Percentiles rank a stretch among this genome's conserved stretches.
These are phyloP conservation scores for Cairneyella variabilis DNA, from an alignment of 495 filamentous ascomycete species.

Conservation along the genomic window DNA sequence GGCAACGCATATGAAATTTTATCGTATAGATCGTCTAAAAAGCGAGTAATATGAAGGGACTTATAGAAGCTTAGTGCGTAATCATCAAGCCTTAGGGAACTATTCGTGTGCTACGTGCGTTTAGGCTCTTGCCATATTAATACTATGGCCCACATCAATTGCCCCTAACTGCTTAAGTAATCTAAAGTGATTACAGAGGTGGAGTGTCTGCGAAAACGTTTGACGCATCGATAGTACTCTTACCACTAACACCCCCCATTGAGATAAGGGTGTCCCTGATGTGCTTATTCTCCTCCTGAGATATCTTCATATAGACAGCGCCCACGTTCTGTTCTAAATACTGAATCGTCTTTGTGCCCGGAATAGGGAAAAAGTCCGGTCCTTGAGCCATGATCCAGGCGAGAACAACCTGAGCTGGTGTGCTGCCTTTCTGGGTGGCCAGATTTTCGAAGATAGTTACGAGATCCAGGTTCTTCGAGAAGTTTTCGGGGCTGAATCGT, in stretches of 20 bases:
- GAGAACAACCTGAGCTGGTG: slow-evolving; percentile 69
- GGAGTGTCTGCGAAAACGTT: not conserved
- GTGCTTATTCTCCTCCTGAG: not conserved
- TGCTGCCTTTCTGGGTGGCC: slow-evolving; percentile 49
- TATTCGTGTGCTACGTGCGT: not conserved
- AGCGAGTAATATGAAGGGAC: not conserved
- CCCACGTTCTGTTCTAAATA: not conserved
- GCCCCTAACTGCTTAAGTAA: not conserved
- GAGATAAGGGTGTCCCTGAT: not conserved
- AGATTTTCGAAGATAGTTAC: slow-evolving; percentile 45
- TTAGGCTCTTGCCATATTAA: not conserved
- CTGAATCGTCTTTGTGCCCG: slow-evolving; percentile 47
- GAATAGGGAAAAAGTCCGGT: slow-evolving; percentile 71
- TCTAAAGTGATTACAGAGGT: not conserved
- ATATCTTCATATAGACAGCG: not conserved
- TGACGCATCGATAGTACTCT: not conserved
- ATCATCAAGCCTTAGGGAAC: not conserved
- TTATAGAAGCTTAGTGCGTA: not conserved
- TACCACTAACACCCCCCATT: not conserved
- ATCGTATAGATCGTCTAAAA: too few species aligned
- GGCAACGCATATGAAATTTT: not conserved
- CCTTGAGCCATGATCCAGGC: slow-evolving; percentile 47
- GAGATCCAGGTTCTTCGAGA: slow-evolving; percentile 68
- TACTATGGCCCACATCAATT: not conserved
- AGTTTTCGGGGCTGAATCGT: slow-evolving; percentile 66